Evolutionary conservation across 176 grass and related monocot genomes (phyloP).

Genomic region (Pontederia paniculata): DNA sequence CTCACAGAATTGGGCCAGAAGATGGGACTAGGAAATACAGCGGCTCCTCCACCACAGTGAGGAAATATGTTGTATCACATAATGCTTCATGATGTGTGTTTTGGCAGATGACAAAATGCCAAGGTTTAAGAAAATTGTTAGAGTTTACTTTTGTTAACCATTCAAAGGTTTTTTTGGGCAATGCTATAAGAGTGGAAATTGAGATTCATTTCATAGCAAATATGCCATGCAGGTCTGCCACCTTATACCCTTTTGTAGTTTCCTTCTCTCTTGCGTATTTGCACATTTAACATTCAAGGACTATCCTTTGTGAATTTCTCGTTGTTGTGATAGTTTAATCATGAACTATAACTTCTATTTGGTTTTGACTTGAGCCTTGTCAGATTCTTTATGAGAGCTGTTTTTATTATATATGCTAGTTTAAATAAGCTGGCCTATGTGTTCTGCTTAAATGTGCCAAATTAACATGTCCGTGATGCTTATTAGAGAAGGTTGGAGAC

Average conservation of each 20-base stretch:
- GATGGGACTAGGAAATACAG: constrained; percentile 50
- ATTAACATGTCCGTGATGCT: too few species aligned
- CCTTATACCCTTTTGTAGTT: not conserved
- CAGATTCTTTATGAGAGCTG: too few species aligned
- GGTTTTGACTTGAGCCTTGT: too few species aligned
- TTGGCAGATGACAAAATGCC: constrained; percentile 2
- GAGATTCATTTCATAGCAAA: constrained; percentile 5
- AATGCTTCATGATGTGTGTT: not conserved
- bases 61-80: not conserved
- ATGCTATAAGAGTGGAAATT: not conserved
- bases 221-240: not conserved
- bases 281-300: too few species aligned
- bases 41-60: constrained; percentile 36
- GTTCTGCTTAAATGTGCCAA: too few species aligned
- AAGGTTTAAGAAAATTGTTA: not conserved
- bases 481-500: too few species aligned
- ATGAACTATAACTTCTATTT: too few species aligned
- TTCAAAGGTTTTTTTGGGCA: not conserved
- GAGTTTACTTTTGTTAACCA: not conserved
- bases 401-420: too few species aligned
- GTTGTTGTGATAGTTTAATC: too few species aligned
- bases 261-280: too few species aligned
- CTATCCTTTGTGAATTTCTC: too few species aligned
- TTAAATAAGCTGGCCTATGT: too few species aligned
- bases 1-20: constrained; percentile 78